Evolutionary conservation across 192 early-diverging fungal species (phyloP).

Genomic region (Umbelopsis vinacea): DNA sequence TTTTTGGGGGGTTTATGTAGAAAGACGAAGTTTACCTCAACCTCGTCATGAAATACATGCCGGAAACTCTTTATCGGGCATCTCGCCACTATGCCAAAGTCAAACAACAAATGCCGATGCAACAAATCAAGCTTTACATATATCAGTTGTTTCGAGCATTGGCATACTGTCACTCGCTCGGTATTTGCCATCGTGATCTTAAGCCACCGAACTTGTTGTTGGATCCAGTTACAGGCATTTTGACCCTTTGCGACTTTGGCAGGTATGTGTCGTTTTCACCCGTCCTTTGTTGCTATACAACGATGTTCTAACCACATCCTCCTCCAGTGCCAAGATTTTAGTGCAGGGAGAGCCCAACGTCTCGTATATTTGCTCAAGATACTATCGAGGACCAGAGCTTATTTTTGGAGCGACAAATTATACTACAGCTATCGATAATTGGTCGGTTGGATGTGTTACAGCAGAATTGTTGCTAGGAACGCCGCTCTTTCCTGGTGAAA

Average conservation of each 20-base stretch:
- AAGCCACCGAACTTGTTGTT: constrained; percentile 98
- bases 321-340: constrained; percentile 86
- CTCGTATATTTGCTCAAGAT: constrained; percentile 97
- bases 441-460: constrained; percentile 97
- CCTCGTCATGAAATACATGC: constrained; percentile 93
- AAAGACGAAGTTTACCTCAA: constrained; percentile 97
- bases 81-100: constrained; percentile 88
- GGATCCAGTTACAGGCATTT: constrained; percentile 85
- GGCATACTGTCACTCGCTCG: constrained; percentile 94
- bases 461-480: constrained; percentile 93
- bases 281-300: too few species aligned
- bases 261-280: constrained; percentile 41
- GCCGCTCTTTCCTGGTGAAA: constrained; percentile 95
- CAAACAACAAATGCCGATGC: constrained; percentile 93
- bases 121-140: constrained; percentile 98
- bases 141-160: constrained; percentile 98
- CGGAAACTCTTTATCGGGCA: constrained; percentile 95
- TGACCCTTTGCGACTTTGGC: constrained; percentile 99
- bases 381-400: constrained; percentile 96
- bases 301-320: too few species aligned
- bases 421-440: constrained; percentile 87
- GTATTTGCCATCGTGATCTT: constrained; percentile 99
- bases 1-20: constrained; percentile 25
- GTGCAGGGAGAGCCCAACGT: constrained; percentile 97
- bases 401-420: constrained; percentile 97